A percentile compares a stretch with the other conserved stretches of the same genome.
Evolutionary conservation across 176 grass and related monocot genomes (phyloP).

Genomic region (Tillandsia leiboldiana): DNA sequence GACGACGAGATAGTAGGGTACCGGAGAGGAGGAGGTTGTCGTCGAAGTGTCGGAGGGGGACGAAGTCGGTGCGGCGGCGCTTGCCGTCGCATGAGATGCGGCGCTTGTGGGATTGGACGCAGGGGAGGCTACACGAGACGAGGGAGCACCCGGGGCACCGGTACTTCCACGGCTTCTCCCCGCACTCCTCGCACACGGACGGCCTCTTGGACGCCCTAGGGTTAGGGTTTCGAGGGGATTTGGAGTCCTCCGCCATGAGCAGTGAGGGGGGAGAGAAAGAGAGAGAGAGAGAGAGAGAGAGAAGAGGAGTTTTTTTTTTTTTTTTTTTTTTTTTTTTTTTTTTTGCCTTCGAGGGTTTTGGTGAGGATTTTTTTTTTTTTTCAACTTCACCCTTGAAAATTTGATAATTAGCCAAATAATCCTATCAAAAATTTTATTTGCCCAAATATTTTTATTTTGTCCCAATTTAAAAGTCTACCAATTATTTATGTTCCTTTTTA

Average conservation of each 20-base stretch:
- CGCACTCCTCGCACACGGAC: constrained; percentile 68
- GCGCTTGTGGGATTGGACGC: constrained; percentile 74
- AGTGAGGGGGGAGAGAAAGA: neutral
- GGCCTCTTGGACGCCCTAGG: constrained; percentile 17
- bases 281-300: neutral
- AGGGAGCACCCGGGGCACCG: constrained; percentile 71
- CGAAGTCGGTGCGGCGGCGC: constrained; percentile 57
- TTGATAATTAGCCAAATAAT: too few species aligned
- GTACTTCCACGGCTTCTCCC: constrained; percentile 85
- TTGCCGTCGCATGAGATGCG: constrained; percentile 69
- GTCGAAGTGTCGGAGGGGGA: constrained; percentile 63
- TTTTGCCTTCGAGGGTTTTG: too few species aligned
- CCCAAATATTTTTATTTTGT: too few species aligned
- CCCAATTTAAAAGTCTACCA: too few species aligned
- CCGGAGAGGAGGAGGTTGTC: constrained; percentile 76
- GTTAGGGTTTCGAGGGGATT: constrained; percentile 1
- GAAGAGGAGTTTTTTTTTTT: neutral
- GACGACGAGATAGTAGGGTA: constrained; percentile 3
- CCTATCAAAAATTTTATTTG: too few species aligned
- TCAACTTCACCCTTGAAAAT: too few species aligned
- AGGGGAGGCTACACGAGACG: constrained; percentile 86
- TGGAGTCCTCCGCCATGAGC: constrained; percentile 11
- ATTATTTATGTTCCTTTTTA: too few species aligned
- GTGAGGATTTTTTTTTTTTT: too few species aligned
- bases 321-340: too few species aligned